phyloP scores from a whole-genome alignment of 1,284 basidiomycete species.

The Trichosporon faecale region DNA sequence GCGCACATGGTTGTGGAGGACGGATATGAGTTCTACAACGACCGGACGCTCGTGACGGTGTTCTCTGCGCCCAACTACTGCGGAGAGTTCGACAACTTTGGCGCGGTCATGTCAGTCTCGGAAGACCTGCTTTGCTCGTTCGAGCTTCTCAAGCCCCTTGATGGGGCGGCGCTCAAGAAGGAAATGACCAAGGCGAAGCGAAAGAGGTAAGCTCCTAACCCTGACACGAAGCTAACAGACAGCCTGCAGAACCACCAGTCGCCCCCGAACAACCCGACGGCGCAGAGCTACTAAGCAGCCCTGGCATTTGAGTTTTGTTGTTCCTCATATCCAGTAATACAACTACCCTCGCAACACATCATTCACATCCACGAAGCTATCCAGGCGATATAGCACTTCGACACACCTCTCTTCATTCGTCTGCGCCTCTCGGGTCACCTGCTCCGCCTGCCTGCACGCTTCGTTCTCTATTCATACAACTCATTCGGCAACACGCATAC shows the following conservation, averaged over 20 bases:
- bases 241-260: conserved; percentile 54
- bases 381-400: not conserved
- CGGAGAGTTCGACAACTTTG: conserved; percentile 77
- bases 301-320: not conserved
- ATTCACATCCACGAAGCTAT: conserved; percentile 3
- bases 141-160: conserved; percentile 92
- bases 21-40: conserved; percentile 99
- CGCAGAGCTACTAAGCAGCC: conserved; percentile 45
- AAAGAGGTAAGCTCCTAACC: conserved; percentile 66
- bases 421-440: not conserved
- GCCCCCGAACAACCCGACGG: conserved; percentile 52
- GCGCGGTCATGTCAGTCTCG: conserved; percentile 82
- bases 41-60: conserved; percentile 94
- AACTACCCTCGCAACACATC: not conserved
- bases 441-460: conserved; percentile 13
- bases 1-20: conserved; percentile 99
- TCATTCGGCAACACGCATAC: conserved; percentile 6
- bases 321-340: not conserved
- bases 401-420: conserved; percentile 3
- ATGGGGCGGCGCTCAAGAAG: conserved; percentile 91
- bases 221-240: not conserved
- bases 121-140: conserved; percentile 97
- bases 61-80: conserved; percentile 84
- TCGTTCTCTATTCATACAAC: conserved; percentile 5
- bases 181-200: conserved; percentile 99